These are phyloP conservation scores for Apiospora arundinis DNA, from an alignment of 2,329 filamentous ascomycete species.

Conservation along the genomic window DNA sequence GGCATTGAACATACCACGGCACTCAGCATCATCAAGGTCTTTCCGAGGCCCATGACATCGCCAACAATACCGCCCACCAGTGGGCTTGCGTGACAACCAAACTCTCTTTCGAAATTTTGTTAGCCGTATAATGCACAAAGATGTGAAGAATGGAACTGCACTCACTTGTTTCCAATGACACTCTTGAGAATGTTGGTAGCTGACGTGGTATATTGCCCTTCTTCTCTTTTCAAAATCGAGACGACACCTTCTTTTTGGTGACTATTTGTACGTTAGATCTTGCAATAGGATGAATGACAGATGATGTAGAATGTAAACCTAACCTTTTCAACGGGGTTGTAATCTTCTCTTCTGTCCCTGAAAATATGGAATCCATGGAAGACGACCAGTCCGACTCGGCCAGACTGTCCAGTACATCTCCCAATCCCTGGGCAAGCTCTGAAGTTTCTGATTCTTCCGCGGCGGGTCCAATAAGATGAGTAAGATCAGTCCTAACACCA, in stretches of 20 bases:
- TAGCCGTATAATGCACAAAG: neutral
- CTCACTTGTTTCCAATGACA: neutral
- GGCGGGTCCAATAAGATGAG: conserved; percentile 24
- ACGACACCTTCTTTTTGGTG: conserved; percentile 22
- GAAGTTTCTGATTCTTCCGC: neutral
- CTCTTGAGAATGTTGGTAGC: neutral
- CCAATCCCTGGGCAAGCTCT: neutral
- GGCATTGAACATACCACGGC: neutral
- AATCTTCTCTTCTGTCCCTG: neutral
- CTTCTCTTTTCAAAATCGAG: conserved; percentile 18
- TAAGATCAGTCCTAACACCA: conserved; percentile 23
- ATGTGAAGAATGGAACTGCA: neutral
- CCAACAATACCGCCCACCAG: conserved; percentile 17
- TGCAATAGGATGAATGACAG: neutral
- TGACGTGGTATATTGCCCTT: neutral
- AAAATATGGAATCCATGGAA: neutral
- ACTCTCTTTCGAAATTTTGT: neutral
- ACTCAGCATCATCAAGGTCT: conserved; percentile 21
- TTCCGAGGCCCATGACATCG: conserved; percentile 22
- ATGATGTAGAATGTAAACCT: too few relatives aligned
- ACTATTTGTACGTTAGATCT: neutral
- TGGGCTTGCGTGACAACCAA: too few relatives aligned
- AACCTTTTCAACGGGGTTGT: neutral
- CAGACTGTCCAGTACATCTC: neutral
- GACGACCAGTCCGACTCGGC: neutral